Evolutionary conservation across 2,329 filamentous ascomycete species (phyloP).

Genomic region (Cadophora luteo-olivacea): DNA sequence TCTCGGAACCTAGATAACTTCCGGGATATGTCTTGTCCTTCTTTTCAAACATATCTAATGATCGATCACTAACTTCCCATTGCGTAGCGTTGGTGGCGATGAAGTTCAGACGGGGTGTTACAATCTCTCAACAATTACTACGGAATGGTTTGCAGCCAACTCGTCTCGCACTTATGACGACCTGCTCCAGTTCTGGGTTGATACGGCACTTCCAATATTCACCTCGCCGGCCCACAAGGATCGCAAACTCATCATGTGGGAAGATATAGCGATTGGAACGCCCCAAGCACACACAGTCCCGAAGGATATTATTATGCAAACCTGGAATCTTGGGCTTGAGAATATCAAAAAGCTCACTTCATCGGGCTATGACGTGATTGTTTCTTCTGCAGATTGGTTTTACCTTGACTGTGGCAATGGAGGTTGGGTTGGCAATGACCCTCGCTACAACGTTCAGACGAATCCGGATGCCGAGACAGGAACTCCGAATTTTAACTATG

Average conservation of each 20-base stretch:
- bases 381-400: constrained; percentile 78
- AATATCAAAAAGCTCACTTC: constrained; percentile 66
- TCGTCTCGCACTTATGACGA: constrained; percentile 70
- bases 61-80: too few relatives aligned
- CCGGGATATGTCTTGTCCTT: too few relatives aligned
- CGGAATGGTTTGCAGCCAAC: constrained; percentile 71
- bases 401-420: constrained; percentile 84
- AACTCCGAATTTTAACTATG: constrained; percentile 51
- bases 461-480: constrained; percentile 69
- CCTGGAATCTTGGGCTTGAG: constrained; percentile 70
- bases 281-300: constrained; percentile 59
- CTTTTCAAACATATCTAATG: too few relatives aligned
- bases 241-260: constrained; percentile 75
- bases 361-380: constrained; percentile 72
- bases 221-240: constrained; percentile 68
- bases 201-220: constrained; percentile 65
- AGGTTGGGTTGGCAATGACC: constrained; percentile 71
- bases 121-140: constrained; percentile 59
- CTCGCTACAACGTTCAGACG: constrained; percentile 58
- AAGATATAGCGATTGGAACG: constrained; percentile 78
- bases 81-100: constrained; percentile 83
- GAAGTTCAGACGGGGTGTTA: constrained; percentile 67
- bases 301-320: constrained; percentile 76
- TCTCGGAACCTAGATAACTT: too few relatives aligned
- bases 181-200: constrained; percentile 74